These are phyloP conservation scores for Ichthyophonus hoferi DNA, from an alignment of 208 protist species.

Conservation along the genomic window DNA sequence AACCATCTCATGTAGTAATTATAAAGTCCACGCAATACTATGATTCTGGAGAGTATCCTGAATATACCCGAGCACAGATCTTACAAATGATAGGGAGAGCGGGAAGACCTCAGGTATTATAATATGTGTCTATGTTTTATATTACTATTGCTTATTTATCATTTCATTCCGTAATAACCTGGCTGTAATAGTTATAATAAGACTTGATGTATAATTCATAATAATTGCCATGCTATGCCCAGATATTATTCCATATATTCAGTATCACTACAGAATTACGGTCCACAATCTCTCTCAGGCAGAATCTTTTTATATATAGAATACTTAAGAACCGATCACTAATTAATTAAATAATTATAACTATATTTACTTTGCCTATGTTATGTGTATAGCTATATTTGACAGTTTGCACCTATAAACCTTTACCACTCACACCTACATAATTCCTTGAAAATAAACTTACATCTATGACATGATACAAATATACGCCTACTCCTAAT, in stretches of 20 bases:
- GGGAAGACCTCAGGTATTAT: not conserved
- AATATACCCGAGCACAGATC: not conserved
- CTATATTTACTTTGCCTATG: too few relatives aligned
- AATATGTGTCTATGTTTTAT: not conserved
- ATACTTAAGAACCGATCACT: too few relatives aligned
- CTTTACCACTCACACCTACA: not conserved
- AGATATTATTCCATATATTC: not conserved
- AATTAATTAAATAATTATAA: too few relatives aligned
- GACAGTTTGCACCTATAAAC: not conserved
- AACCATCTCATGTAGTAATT: not conserved
- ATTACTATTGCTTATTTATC: too few relatives aligned
- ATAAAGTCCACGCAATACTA: not conserved
- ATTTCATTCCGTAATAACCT: too few relatives aligned
- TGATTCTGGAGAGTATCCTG: not conserved
- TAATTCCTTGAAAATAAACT: too few relatives aligned
- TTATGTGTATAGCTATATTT: too few relatives aligned
- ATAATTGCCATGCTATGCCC: not conserved
- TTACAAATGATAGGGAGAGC: conserved; percentile 1
- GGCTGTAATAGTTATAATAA: too few relatives aligned
- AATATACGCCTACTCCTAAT: too few relatives aligned
- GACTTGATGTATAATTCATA: not conserved
- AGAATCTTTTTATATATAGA: too few relatives aligned
- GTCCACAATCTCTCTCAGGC: not conserved
- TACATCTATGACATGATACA: too few relatives aligned
- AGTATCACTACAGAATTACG: not conserved